Conservation (phyloP, 176 grass and related monocot genomes). For the Carex parvula region DNA sequence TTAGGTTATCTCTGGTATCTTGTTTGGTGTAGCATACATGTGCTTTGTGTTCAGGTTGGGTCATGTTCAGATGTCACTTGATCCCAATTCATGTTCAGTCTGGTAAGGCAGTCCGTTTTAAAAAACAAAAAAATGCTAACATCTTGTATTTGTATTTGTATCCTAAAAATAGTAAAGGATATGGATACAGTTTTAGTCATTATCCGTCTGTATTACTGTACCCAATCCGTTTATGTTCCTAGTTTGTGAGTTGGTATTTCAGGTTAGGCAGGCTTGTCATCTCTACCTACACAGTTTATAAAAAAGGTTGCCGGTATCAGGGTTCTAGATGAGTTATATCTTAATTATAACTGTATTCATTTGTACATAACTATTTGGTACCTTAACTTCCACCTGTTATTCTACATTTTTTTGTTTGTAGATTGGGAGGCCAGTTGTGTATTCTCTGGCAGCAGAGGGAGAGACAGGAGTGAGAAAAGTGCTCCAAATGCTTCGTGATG, state of each 20-base stretch:
- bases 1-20: background rate
- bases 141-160: background rate
- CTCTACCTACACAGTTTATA: background rate
- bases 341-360: background rate
- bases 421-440: conserved; percentile 88
- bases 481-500: conserved; percentile 76
- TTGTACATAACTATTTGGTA: background rate
- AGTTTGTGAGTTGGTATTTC: background rate
- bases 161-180: no score
- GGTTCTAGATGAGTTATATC: background rate
- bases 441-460: conserved; percentile 73
- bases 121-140: background rate
- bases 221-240: no score
- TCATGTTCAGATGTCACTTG: background rate
- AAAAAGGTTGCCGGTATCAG: background rate
- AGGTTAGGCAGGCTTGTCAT: background rate
- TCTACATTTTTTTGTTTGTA: background rate
- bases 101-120: background rate
- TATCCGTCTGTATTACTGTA: no score
- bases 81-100: background rate
- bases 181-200: no score
- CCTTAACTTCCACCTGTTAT: background rate
- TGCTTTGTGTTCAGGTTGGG: background rate
- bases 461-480: conserved; percentile 73
- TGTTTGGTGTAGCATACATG: background rate